Conservation (phyloP, 768 basidiomycete species). For the Agrocybe praecox region DNA sequence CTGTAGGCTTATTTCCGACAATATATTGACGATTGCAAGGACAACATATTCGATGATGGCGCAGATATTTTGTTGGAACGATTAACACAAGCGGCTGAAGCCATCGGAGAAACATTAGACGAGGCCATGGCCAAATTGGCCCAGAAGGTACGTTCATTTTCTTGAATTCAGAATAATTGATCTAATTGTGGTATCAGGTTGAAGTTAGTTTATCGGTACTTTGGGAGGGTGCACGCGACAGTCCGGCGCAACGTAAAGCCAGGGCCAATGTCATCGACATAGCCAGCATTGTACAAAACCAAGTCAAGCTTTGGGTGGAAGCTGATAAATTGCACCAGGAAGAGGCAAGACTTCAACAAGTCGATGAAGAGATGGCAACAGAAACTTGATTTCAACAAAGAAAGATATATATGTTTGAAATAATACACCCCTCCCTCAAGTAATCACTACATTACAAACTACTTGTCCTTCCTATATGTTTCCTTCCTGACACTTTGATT, state of each 20-base stretch:
- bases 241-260: constrained; percentile 43
- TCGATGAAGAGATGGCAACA: constrained; percentile 10
- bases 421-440: no score
- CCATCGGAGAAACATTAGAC: constrained; percentile 51
- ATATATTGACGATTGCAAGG: constrained; percentile 44
- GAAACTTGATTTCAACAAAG: no score
- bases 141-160: constrained; percentile 45
- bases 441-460: no score
- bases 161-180: not conserved
- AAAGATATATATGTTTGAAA: no score
- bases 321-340: constrained; percentile 36
- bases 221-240: constrained; percentile 57
- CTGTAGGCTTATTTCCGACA: constrained; percentile 49
- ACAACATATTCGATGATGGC: constrained; percentile 53
- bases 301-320: constrained; percentile 45
- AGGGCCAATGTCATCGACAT: constrained; percentile 41
- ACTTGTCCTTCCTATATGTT: no score
- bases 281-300: constrained; percentile 39
- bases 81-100: constrained; percentile 47
- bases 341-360: constrained; percentile 3
- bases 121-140: constrained; percentile 51
- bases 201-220: constrained; percentile 56
- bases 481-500: no score
- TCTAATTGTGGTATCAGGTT: constrained; percentile 4
- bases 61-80: constrained; percentile 52